Conservation (phyloP, 768 basidiomycete genomes). For the Pulveroboletus sp. region DNA sequence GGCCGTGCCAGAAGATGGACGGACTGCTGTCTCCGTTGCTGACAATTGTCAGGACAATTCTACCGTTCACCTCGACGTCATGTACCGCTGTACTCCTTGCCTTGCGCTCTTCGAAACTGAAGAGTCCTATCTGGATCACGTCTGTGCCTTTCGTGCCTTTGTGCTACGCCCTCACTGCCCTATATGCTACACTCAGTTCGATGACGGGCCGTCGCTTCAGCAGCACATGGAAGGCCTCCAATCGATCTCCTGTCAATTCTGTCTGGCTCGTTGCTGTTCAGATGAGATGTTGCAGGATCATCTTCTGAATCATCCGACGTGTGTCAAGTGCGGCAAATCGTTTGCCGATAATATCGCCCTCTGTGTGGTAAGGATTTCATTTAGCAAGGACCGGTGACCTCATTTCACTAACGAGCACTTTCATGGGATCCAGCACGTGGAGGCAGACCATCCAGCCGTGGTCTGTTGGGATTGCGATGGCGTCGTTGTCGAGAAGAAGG, state of each 20-base stretch:
- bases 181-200: slow-evolving; percentile 22
- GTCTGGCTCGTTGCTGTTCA: slow-evolving; percentile 20
- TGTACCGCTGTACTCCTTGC: slow-evolving; percentile 17
- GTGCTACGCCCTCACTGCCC: slow-evolving; percentile 18
- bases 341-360: slow-evolving; percentile 21
- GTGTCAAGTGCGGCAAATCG: slow-evolving; percentile 17
- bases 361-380: slow-evolving; percentile 15
- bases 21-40: background rate
- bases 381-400: too few relatives aligned
- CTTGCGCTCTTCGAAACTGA: slow-evolving; percentile 11
- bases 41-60: background rate
- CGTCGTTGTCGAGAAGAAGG: slow-evolving; percentile 16
- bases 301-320: slow-evolving; percentile 21
- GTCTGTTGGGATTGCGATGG: slow-evolving; percentile 32
- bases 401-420: background rate
- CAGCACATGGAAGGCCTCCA: slow-evolving; percentile 15
- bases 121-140: slow-evolving; percentile 9
- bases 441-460: slow-evolving; percentile 19
- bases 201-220: slow-evolving; percentile 14
- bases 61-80: background rate
- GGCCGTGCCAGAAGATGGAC: background rate
- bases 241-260: slow-evolving; percentile 19
- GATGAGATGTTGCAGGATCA: slow-evolving; percentile 26
- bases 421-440: slow-evolving; percentile 18
- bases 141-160: slow-evolving; percentile 10